A percentile compares a stretch with the other conserved stretches of the same genome.
Evolutionary conservation across 495 filamentous ascomycete genomes (phyloP).

Genomic region (Penicillium canariense): DNA sequence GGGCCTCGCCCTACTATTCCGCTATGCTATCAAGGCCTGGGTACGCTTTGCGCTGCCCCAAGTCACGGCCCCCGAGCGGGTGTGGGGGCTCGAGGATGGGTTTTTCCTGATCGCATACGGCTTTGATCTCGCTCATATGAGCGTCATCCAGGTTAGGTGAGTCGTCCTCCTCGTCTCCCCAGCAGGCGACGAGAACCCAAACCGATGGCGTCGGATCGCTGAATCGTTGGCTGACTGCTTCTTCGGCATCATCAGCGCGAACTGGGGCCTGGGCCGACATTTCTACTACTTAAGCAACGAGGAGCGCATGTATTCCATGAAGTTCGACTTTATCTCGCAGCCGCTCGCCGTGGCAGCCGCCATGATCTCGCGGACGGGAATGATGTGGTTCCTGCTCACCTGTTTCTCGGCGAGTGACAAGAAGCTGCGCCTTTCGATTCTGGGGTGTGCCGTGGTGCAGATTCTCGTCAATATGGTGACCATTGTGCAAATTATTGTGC

Average conservation of each 20-base stretch:
- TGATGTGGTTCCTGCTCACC: constrained; percentile 41
- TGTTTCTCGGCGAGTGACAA: constrained; percentile 35
- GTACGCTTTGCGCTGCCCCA: constrained; percentile 35
- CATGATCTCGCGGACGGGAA: constrained; percentile 39
- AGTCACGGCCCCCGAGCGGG: constrained; percentile 29
- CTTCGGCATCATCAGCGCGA: constrained; percentile 19
- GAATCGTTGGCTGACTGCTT: constrained; percentile 2
- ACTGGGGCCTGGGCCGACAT: constrained; percentile 36
- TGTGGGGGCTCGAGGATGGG: constrained; percentile 38
- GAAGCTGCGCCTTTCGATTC: constrained; percentile 27
- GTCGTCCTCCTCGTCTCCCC: background rate
- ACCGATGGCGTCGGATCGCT: no score
- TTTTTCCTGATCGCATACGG: constrained; percentile 32
- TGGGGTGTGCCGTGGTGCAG: constrained; percentile 34
- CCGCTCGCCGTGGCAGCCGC: constrained; percentile 46
- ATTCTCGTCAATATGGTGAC: constrained; percentile 35
- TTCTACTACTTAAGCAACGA: constrained; percentile 23
- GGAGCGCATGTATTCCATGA: constrained; percentile 27
- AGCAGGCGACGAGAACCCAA: background rate
- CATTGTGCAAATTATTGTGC: constrained; percentile 35
- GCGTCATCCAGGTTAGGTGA: constrained; percentile 32
- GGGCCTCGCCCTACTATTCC: constrained; percentile 28
- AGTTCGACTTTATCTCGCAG: constrained; percentile 35
- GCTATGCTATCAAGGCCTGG: constrained; percentile 36
- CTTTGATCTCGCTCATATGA: constrained; percentile 36